Evolutionary conservation across 2,329 filamentous ascomycete genomes (phyloP), one percentile per base, ranked within the genome.

Genomic region (Claviceps digitariae): DNA sequence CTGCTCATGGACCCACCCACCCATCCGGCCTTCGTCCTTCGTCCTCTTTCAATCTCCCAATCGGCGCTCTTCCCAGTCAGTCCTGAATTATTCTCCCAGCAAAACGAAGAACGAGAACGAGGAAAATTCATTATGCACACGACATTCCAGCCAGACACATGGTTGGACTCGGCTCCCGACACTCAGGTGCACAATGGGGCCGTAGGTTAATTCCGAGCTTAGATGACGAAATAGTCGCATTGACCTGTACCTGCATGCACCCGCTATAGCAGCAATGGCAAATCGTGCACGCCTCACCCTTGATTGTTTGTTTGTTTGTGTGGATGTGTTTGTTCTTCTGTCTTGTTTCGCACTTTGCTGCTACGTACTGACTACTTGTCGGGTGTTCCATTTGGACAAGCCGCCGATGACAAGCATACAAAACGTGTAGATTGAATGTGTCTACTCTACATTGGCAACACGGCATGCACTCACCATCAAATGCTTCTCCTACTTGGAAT

Each of bases 401-500:
- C 36, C 15, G 5, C 7, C 17, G 7, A n/a, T 9, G 15, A 4
- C 36, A n/a, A 36, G 4, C 36, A 38, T 38, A 15, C 6, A 36
- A 15, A 36, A 36, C 34, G 34, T 7, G 34, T 36, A 7, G 13
- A 36, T 34, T 34, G 9, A 12, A 17, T 2, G 5, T n/a, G 36
- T n/a, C 36, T 47, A 21, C 3, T 17, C 13, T 21, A 2, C 27
- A 41, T 34, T 23, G n/a, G 2, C 20, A 29, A 29, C 13, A 17
- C 6, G 23, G 3, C 13, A 44, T 17, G 15, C 10, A 45, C 21
- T 25, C 17, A 6, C 3, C 6, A 8, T 25, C 23, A 45, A n/a
- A 6, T 13, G 8, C 23, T 45, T 45, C 43, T 45, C 13, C 50
- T 52, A 56, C 59, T 58, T 61, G 50, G 74, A 78, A 55, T 63